Evolutionary conservation across 768 basidiomycete species (phyloP).

Genomic region (Suillus decipiens): DNA sequence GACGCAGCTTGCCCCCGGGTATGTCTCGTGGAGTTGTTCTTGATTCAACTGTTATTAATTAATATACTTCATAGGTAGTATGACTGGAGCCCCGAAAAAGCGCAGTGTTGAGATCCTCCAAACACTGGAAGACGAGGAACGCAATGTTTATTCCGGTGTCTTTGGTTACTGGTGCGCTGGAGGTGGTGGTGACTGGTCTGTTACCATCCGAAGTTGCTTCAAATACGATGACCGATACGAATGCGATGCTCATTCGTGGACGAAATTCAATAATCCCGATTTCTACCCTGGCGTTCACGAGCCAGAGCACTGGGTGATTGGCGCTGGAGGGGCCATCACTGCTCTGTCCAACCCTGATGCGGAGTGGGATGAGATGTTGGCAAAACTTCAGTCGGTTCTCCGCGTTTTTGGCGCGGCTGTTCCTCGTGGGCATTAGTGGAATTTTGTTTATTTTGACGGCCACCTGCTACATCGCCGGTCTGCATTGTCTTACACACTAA

Average conservation of each 20-base stretch:
- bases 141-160: constrained; percentile 88
- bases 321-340: constrained; percentile 96
- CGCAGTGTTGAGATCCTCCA: constrained; percentile 90
- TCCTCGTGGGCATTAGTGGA: constrained; percentile 23
- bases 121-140: constrained; percentile 66
- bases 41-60: neutral
- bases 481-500: constrained; percentile 4
- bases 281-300: constrained; percentile 8
- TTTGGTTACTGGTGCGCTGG: constrained; percentile 92
- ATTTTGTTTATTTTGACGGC: constrained; percentile 1
- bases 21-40: constrained; percentile 17
- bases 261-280: constrained; percentile 13
- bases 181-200: constrained; percentile 90
- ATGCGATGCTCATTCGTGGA: constrained; percentile 14
- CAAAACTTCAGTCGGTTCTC: constrained; percentile 82
- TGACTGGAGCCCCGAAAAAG: constrained; percentile 98
- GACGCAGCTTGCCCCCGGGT: constrained; percentile 86
- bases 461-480: constrained; percentile 1
- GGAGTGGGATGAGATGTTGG: constrained; percentile 94
- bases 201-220: constrained; percentile 92
- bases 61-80: constrained; percentile 62
- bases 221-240: constrained; percentile 51
- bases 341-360: constrained; percentile 81
- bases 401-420: constrained; percentile 53
- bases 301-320: constrained; percentile 71